Conservation (phyloP, 805 yeast species). For the Kazachstania bromeliacearum region DNA sequence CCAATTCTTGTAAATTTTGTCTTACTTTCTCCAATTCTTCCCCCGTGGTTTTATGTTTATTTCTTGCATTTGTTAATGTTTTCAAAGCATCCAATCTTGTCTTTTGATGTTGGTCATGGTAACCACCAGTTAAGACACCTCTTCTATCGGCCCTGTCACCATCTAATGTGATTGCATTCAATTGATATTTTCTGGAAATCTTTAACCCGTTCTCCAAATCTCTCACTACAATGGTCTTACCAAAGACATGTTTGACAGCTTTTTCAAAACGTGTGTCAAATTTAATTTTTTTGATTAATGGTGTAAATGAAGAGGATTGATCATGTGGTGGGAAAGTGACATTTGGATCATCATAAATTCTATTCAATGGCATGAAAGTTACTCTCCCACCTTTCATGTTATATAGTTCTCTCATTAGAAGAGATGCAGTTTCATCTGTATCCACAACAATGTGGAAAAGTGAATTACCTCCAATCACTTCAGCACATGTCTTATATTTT, state of each 20-base stretch:
- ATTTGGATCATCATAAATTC: conserved; percentile 36
- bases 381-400: conserved; percentile 71
- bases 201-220: conserved; percentile 60
- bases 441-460: conserved; percentile 87
- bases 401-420: conserved; percentile 65
- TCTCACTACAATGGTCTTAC: conserved; percentile 67
- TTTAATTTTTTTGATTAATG: conserved; percentile 66
- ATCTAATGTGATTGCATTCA: conserved; percentile 78
- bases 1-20: conserved; percentile 36
- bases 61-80: conserved; percentile 41
- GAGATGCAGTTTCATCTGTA: conserved; percentile 71
- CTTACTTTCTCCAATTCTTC: conserved; percentile 37
- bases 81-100: conserved; percentile 67
- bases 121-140: conserved; percentile 88
- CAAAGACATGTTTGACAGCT: conserved; percentile 75
- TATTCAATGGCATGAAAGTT: conserved; percentile 82
- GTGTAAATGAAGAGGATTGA: conserved; percentile 46
- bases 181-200: conserved; percentile 47
- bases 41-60: conserved; percentile 14
- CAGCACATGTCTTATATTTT: conserved; percentile 77
- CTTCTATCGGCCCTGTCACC: conserved; percentile 82
- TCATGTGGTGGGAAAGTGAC: conserved; percentile 52
- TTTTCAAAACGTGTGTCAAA: conserved; percentile 46
- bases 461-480: conserved; percentile 80
- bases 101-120: conserved; percentile 48